Evolutionary conservation across 78 protist species (phyloP), one percentile per base, ranked within the genome.

Genomic region (Guillardia theta): DNA sequence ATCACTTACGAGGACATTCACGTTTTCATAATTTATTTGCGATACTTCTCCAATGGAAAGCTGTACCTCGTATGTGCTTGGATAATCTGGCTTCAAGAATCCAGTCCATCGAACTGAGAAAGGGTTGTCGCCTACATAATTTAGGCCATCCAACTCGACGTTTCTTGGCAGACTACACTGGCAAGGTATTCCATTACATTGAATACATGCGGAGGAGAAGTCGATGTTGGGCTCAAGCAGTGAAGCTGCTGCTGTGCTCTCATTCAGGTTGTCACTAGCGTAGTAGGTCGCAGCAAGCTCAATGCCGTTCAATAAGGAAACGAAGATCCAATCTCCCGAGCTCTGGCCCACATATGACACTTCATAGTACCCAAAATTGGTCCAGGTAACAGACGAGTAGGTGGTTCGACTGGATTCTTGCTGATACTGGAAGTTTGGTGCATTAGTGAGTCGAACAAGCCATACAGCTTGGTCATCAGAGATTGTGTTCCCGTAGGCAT

Each of bases 241-340:
- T 30, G 70, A 58, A 24, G 70, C 21, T 8, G 70, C 70, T 27
- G 70, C 70, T 58, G 70, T 58, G 6, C 39, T 58, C 39, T 24
- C 70, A 30, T 6, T 58, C 27, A 88, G 93, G 41, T 88, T 64
- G 76, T 33, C 44, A 5, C 24, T 64, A 41, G 46, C 93, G 22
- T 88, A 88, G 93, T 48, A 88, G 8, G 93, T 88, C 22, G 93
- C 93, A 24, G 18, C 93, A 33, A 88, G 93, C 30, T 18, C 53
- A 1, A 50, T 44, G 1, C 90, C 90, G 53, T 78, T 58, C 39
- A 58, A 3, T 30, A 58, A 6, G 70, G 70, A 58, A 58, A 58
- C 27, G 70, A 27, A 58, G 70, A 27, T 58, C 70, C 70, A 58
- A 30, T 58, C 70, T 58, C 70, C 70, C 21, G 70, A 58, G 27